phyloP scores from a whole-genome alignment of 2,329 filamentous ascomycete species.

The Aspergillus jensenii region DNA sequence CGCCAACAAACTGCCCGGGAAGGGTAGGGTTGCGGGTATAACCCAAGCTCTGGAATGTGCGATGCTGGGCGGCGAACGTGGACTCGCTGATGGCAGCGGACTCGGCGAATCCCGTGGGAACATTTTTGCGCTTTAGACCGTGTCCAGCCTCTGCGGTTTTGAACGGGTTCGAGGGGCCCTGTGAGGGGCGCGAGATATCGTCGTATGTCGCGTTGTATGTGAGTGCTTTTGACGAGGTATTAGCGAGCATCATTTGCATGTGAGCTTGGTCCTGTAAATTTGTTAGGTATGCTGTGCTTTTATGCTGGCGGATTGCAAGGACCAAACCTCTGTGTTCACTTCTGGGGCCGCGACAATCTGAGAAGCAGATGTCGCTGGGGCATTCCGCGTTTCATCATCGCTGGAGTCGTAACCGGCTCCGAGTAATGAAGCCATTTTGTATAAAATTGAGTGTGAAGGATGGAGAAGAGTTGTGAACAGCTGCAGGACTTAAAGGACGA shows the following conservation, averaged over 20 bases:
- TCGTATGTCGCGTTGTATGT: conserved; percentile 65
- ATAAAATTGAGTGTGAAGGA: background rate
- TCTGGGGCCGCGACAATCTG: conserved; percentile 52
- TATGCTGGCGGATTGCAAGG: conserved; percentile 22
- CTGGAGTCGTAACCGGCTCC: conserved; percentile 49
- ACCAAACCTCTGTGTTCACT: conserved; percentile 58
- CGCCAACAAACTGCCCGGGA: conserved; percentile 48
- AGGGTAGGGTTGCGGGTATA: conserved; percentile 52
- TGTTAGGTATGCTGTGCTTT: conserved; percentile 33
- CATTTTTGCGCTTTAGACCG: conserved; percentile 72
- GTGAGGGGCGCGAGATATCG: conserved; percentile 63
- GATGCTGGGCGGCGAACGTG: conserved; percentile 83
- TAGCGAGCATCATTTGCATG: conserved; percentile 53
- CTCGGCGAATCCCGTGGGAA: conserved; percentile 80
- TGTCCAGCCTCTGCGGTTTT: conserved; percentile 57
- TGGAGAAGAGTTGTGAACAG: conserved; percentile 4
- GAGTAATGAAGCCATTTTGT: conserved; percentile 45
- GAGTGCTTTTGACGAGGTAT: conserved; percentile 51
- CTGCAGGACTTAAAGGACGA: background rate
- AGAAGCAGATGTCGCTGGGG: conserved; percentile 32
- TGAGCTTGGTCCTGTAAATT: conserved; percentile 49
- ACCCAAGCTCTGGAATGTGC: conserved; percentile 69
- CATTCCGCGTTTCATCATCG: conserved; percentile 44
- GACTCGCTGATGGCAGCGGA: conserved; percentile 89
- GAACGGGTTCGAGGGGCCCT: conserved; percentile 75